phyloP scores from a whole-genome alignment of 129 eudicot species.

The Kitagawia praeruptora region DNA sequence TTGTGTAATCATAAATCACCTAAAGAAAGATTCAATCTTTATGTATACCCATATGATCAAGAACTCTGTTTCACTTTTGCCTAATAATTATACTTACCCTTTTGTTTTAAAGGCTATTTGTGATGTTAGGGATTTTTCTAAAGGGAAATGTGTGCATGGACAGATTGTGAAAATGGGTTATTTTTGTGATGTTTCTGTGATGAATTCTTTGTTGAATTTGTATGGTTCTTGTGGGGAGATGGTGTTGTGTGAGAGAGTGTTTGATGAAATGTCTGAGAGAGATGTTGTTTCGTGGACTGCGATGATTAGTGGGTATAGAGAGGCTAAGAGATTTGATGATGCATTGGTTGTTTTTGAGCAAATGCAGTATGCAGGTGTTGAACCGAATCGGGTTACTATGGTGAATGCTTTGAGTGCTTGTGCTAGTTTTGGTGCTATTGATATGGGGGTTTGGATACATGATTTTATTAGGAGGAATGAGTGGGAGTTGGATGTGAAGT shows the following conservation, averaged over 20 bases:
- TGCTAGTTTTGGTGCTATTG: conserved; percentile 42
- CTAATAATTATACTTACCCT: conserved; percentile 61
- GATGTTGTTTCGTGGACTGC: conserved; percentile 74
- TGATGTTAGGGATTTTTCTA: conserved; percentile 23
- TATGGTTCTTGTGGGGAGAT: conserved; percentile 42
- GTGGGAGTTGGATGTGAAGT: conserved; percentile 50
- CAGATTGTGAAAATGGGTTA: conserved; percentile 43
- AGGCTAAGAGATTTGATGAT: conserved; percentile 32
- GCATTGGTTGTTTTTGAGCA: conserved; percentile 39
- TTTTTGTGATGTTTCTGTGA: conserved; percentile 34
- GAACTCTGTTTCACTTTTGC: conserved; percentile 22
- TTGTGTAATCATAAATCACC: conserved; percentile 29
- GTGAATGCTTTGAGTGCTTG: conserved; percentile 63
- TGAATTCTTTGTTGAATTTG: conserved; percentile 51
- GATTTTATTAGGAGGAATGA: conserved; percentile 33
- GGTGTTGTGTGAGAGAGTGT: conserved; percentile 35
- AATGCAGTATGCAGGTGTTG: conserved; percentile 48
- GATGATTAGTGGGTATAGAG: conserved; percentile 43
- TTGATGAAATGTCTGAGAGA: conserved; percentile 65
- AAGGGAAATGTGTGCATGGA: conserved; percentile 35
- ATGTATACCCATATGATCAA: conserved; percentile 37
- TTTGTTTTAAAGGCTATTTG: conserved; percentile 46
- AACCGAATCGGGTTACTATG: conserved; percentile 54
- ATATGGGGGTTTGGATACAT: conserved; percentile 57
- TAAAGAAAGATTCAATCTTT: conserved; percentile 21